phyloP scores from a whole-genome alignment of 176 grass and related monocot genomes.

The Paspalum notatum region DNA sequence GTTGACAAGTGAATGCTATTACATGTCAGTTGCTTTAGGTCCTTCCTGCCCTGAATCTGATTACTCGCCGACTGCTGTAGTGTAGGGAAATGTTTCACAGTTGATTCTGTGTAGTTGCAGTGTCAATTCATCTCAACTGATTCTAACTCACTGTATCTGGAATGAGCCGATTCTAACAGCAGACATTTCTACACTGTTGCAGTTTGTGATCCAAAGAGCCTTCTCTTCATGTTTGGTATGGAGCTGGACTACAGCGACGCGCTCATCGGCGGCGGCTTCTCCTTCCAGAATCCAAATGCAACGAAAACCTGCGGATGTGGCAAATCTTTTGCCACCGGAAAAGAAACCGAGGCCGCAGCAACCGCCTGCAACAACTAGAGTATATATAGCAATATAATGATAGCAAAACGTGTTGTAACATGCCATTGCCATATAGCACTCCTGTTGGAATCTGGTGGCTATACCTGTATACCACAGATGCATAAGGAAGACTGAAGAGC shows the following conservation, averaged over 20 bases:
- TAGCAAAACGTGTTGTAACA: slow-evolving; percentile 3
- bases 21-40: neutral
- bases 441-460: neutral
- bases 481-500: neutral
- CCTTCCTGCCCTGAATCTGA: neutral
- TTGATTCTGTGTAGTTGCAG: no score
- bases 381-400: neutral
- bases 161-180: neutral
- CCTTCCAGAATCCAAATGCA: slow-evolving; percentile 92
- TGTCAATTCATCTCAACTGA: neutral
- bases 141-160: neutral
- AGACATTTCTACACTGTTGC: neutral
- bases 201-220: slow-evolving; percentile 96
- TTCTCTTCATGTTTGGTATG: slow-evolving; percentile 97
- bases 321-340: slow-evolving; percentile 83
- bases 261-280: slow-evolving; percentile 81
- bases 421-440: slow-evolving; percentile 8
- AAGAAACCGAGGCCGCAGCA: slow-evolving; percentile 55
- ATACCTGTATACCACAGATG: slow-evolving; percentile 10
- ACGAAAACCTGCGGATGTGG: slow-evolving; percentile 95
- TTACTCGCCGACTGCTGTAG: neutral
- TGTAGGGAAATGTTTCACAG: neutral
- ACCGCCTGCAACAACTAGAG: slow-evolving; percentile 67
- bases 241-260: slow-evolving; percentile 94
- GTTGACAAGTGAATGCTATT: neutral